Evolutionary conservation across 805 yeast species (phyloP).

Genomic region (Vanderwaltozyma polyspora): DNA sequence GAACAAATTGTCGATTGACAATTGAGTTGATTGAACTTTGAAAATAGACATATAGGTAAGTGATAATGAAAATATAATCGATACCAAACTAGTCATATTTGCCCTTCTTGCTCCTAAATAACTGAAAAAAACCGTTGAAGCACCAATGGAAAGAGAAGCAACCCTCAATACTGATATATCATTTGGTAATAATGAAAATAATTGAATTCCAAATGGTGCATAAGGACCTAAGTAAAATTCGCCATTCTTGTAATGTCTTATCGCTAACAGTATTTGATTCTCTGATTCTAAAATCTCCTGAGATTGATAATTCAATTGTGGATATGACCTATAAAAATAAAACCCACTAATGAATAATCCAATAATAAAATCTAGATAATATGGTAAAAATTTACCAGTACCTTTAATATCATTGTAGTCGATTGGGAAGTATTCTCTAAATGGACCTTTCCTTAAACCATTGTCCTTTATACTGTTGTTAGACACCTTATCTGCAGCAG

Average conservation of each 20-base stretch:
- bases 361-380: too few relatives aligned
- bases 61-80: constrained; percentile 25
- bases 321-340: too few relatives aligned
- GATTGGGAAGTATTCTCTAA: not conserved
- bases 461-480: too few relatives aligned
- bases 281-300: constrained; percentile 4
- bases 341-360: not conserved
- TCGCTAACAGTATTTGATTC: constrained; percentile 4
- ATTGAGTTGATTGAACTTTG: constrained; percentile 5
- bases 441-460: too few relatives aligned
- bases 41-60: constrained; percentile 13
- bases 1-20: constrained; percentile 31
- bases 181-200: constrained; percentile 9
- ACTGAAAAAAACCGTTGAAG: constrained; percentile 5
- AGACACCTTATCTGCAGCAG: too few relatives aligned
- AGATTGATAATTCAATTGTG: not conserved
- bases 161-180: constrained; percentile 5
- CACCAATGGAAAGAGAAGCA: constrained; percentile 4
- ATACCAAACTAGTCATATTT: constrained; percentile 33
- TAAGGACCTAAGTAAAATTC: constrained; percentile 10
- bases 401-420: not conserved
- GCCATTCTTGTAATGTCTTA: constrained; percentile 6
- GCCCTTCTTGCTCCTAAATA: constrained; percentile 15
- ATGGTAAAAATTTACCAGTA: not conserved
- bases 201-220: constrained; percentile 19